These are phyloP conservation scores for Aspergillus versicolor DNA, from an alignment of 2,329 filamentous ascomycete species.

Conservation along the genomic window DNA sequence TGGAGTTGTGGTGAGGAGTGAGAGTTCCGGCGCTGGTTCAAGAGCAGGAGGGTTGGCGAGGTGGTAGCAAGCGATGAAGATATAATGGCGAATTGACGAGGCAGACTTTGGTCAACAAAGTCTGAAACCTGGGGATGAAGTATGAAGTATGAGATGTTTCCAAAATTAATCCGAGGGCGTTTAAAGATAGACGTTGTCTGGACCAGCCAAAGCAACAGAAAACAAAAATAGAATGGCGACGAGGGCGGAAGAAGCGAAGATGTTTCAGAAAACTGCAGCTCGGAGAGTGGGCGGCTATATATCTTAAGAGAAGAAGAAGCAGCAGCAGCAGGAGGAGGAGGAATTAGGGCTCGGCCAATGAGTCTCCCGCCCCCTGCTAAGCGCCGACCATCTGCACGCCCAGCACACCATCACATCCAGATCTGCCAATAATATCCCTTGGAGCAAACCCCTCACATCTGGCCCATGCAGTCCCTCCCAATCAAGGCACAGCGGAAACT, in stretches of 20 bases:
- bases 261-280: constrained; percentile 21
- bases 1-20: neutral
- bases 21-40: neutral
- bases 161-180: constrained; percentile 19
- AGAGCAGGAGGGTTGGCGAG: neutral
- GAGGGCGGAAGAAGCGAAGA: constrained; percentile 30
- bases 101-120: constrained; percentile 39
- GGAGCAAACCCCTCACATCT: no score
- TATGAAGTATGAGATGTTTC: constrained; percentile 5
- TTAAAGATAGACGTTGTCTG: constrained; percentile 34
- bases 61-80: constrained; percentile 12
- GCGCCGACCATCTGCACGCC: neutral
- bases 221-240: constrained; percentile 23
- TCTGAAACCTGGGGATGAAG: constrained; percentile 1
- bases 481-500: no score
- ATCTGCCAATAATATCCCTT: no score
- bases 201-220: constrained; percentile 44
- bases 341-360: neutral
- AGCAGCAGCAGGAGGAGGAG: neutral
- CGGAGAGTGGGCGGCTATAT: constrained; percentile 36
- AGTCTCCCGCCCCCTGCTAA: neutral
- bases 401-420: neutral
- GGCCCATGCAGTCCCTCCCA: no score
- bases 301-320: neutral
- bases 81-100: neutral